phyloP scores from a whole-genome alignment of 148 eudicot species.

The Vaccinium corymbosum region DNA sequence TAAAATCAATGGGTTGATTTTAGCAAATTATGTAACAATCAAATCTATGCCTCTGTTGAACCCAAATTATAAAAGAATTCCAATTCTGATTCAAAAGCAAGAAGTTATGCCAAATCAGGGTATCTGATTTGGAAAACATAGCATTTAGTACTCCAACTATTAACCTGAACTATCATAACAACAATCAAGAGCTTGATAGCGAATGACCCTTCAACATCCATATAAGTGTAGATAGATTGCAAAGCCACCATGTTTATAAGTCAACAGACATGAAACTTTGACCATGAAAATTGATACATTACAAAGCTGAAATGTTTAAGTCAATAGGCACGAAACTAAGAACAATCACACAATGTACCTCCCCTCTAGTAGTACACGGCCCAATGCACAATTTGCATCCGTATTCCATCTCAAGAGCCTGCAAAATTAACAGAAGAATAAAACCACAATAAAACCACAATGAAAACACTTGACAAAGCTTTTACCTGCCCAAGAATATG shows the following conservation, averaged over 20 bases:
- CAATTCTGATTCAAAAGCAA: background rate
- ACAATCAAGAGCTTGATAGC: conserved; percentile 4
- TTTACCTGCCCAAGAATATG: conserved; percentile 93
- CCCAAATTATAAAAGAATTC: background rate
- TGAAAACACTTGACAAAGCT: background rate
- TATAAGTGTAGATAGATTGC: background rate
- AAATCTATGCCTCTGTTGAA: background rate
- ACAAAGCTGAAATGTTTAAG: background rate
- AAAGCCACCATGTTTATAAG: background rate
- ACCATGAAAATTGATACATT: background rate
- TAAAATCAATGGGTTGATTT: too few species aligned
- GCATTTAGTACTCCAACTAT: background rate
- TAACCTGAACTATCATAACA: background rate
- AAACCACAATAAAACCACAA: background rate
- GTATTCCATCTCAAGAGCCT: conserved; percentile 83
- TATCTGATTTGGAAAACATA: background rate
- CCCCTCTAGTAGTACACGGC: conserved; percentile 97
- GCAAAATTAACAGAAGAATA: conserved; percentile 16
- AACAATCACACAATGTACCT: conserved; percentile 42
- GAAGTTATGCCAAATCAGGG: background rate
- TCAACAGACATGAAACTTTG: background rate
- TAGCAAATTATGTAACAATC: background rate
- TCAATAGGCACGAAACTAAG: background rate
- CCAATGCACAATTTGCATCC: conserved; percentile 96
- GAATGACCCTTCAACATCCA: background rate